Evolutionary conservation across 371 early-diverging fungal genomes (phyloP).

Genomic region (Mucor velutinosus): DNA sequence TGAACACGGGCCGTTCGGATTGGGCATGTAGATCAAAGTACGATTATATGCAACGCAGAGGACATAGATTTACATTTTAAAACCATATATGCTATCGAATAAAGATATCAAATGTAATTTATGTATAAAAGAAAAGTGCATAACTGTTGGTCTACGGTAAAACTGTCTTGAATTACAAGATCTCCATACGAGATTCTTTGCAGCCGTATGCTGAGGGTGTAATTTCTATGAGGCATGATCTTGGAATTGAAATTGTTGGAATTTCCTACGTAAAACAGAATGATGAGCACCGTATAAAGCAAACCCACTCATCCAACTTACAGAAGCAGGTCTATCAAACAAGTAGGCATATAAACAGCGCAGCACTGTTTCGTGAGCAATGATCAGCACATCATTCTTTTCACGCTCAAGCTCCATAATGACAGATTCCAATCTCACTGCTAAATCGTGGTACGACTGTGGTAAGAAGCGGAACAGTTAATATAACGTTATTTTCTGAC

Average conservation of each 20-base stretch:
- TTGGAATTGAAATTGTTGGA: conserved; percentile 74
- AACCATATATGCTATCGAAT: neutral
- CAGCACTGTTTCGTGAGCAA: conserved; percentile 78
- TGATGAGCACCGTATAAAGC: neutral
- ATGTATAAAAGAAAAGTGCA: neutral
- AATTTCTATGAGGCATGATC: conserved; percentile 73
- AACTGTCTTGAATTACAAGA: conserved; percentile 4
- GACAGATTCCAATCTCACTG: conserved; percentile 64
- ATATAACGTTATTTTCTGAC: neutral
- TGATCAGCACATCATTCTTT: conserved; percentile 79
- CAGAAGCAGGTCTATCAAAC: conserved; percentile 56
- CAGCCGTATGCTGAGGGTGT: conserved; percentile 81
- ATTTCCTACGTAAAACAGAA: conserved; percentile 59
- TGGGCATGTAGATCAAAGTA: conserved; percentile 26
- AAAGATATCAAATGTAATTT: neutral
- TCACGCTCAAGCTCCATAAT: conserved; percentile 82
- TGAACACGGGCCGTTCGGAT: conserved; percentile 32
- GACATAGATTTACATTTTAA: conserved; percentile 20
- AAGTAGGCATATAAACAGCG: conserved; percentile 79
- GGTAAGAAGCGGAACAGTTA: neutral
- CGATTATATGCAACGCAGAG: conserved; percentile 26
- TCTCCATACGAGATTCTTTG: conserved; percentile 56
- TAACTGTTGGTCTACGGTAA: neutral
- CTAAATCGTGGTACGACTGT: conserved; percentile 68
- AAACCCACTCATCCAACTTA: conserved; percentile 21